Base-by-base conservation (phyloP, 352 stramenopile species). In the Phytophthora sojae region DNA sequence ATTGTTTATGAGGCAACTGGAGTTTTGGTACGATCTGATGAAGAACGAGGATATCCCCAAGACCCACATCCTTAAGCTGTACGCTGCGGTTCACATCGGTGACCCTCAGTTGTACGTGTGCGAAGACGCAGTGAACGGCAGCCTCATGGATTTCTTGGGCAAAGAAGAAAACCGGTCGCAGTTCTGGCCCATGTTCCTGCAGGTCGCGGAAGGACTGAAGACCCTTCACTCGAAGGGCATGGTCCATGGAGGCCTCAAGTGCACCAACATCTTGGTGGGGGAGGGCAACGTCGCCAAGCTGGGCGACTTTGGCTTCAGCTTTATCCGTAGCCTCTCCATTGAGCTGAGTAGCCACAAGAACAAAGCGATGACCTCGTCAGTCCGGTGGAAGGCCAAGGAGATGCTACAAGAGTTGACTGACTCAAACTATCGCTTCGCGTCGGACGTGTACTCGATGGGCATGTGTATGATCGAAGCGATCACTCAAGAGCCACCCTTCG, bases 391-490 rank as follows among this genome's bases (percentile, higher is more conserved):
- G 19, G 32, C 59, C 42, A 66, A 53, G 26, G 57, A 63, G 26
- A 26, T 55, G n/a, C 15, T 54, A 25, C 6, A 63, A 4, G 42
- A 49, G 30, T 8, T 23, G 9, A 8, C 26, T 15, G 44, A 19
- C 17, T 5, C 7, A 9, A 29, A 42, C 12, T 4, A 19, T 29
- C 17, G 25, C 4, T 63, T 54, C 12, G 14, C 35, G 9, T 42
- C 57, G 4, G 57, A 63, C 42, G 26, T 63, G 19, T 63, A 56
- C 26, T 56, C 57, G 8, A 23, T 66, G 19, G 59, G 59, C 15
- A 52, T 66, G 17, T 58, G 59, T 32, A 66, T 66, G 32, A 39
- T 53, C 19, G 59, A 66, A 42, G 59, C 59, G 6, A 58, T 58
- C 19, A 58, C 49, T 9, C 47, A 57, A n/a, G 59, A 39, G 9